Conservation (phyloP, 306 rosid species). For the Ormosia semicastrata region DNA sequence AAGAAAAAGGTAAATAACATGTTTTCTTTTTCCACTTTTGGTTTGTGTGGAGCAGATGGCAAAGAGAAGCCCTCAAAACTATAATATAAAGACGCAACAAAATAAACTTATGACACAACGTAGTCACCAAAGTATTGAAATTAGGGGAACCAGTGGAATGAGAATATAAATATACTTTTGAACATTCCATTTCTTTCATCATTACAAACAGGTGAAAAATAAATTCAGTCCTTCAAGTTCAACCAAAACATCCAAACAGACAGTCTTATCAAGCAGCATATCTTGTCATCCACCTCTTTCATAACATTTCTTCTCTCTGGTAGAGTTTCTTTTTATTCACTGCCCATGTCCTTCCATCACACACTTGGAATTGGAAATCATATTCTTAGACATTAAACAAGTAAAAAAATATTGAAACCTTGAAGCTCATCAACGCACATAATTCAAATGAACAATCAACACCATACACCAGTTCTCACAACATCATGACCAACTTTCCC, state of each 20-base stretch:
- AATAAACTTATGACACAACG: background rate
- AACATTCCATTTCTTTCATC: background rate
- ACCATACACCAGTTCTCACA: background rate
- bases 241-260: background rate
- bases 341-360: background rate
- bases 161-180: background rate
- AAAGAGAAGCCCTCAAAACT: background rate
- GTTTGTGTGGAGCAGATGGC: background rate
- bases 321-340: background rate
- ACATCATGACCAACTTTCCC: background rate
- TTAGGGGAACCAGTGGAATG: background rate
- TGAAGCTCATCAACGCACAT: background rate
- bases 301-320: background rate
- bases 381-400: background rate
- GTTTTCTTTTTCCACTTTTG: background rate
- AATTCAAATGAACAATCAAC: background rate
- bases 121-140: background rate
- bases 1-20: constrained; percentile 1
- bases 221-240: background rate
- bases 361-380: background rate
- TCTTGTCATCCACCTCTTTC: background rate
- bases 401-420: background rate
- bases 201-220: background rate
- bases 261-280: background rate
- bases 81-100: background rate